Conservation (phyloP, 331 rosid genomes). For the Telfairia occidentalis region DNA sequence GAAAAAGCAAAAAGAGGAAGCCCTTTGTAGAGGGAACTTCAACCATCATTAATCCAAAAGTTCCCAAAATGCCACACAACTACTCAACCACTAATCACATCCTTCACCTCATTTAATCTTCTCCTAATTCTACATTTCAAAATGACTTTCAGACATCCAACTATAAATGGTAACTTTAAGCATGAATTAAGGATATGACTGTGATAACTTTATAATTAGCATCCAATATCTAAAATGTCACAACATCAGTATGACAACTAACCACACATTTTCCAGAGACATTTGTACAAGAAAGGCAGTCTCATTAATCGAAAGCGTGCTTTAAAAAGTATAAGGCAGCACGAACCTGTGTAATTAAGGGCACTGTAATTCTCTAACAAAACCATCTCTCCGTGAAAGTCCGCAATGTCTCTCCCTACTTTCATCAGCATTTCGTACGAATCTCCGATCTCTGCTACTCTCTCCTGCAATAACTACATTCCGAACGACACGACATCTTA, state of each 20-base stretch:
- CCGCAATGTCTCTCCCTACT: slow-evolving; percentile 61
- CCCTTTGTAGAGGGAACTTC: neutral
- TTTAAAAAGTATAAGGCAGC: neutral
- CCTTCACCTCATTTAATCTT: neutral
- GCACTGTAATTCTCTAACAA: slow-evolving; percentile 77
- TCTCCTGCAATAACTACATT: slow-evolving; percentile 63
- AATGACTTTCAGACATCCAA: neutral
- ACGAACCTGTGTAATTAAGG: slow-evolving; percentile 72
- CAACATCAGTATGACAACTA: neutral
- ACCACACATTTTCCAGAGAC: neutral
- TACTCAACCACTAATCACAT: neutral
- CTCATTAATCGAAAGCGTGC: neutral
- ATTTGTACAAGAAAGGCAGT: neutral
- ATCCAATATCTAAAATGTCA: neutral
- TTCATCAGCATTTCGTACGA: slow-evolving; percentile 45
- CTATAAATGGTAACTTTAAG: neutral
- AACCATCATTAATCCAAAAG: neutral
- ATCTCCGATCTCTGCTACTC: slow-evolving; percentile 37
- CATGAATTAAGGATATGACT: neutral
- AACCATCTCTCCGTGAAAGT: slow-evolving; percentile 93
- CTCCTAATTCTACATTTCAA: neutral
- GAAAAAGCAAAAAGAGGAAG: too few relatives aligned
- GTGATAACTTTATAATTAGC: neutral
- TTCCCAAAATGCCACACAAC: neutral
- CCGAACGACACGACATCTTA: slow-evolving; percentile 10